A percentile compares a stretch with the other conserved stretches of the same genome.
These are phyloP conservation scores for Pulveroboletus sp. DNA, from an alignment of 768 basidiomycete genomes.

Conservation along the genomic window DNA sequence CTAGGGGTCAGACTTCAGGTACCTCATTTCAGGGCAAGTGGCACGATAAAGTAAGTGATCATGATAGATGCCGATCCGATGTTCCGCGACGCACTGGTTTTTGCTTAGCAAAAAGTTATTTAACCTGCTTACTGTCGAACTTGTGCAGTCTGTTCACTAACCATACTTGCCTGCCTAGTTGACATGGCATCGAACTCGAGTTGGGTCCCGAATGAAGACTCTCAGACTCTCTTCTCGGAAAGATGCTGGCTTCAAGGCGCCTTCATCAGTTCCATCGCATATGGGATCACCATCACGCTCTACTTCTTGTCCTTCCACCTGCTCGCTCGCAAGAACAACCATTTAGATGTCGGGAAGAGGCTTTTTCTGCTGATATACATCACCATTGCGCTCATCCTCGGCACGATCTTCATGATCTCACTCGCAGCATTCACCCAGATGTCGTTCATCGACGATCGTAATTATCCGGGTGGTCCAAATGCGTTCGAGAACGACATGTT, in stretches of 20 bases:
- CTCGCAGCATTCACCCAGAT: slow-evolving; percentile 23
- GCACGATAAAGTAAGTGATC: background rate
- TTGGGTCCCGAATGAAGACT: slow-evolving; percentile 12
- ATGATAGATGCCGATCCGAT: background rate
- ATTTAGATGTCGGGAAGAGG: background rate
- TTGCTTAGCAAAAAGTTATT: background rate
- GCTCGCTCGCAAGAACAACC: slow-evolving; percentile 2
- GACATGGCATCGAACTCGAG: slow-evolving; percentile 15
- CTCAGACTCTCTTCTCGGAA: slow-evolving; percentile 13
- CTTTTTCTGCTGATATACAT: slow-evolving; percentile 7
- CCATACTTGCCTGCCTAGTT: background rate
- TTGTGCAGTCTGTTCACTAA: background rate
- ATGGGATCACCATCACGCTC: slow-evolving; percentile 5
- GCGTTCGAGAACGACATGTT: slow-evolving; percentile 19
- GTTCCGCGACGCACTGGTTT: background rate
- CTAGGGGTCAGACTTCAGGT: background rate
- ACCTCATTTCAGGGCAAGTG: background rate
- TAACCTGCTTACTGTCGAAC: background rate
- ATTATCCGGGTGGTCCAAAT: slow-evolving; percentile 30
- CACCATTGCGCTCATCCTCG: slow-evolving; percentile 5
- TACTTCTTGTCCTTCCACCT: slow-evolving; percentile 7
- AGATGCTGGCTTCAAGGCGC: slow-evolving; percentile 18
- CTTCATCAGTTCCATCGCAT: slow-evolving; percentile 5
- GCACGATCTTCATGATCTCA: slow-evolving; percentile 15
- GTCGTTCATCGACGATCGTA: slow-evolving; percentile 29